Evolutionary conservation across 2,329 filamentous ascomycete species (phyloP).

Genomic region (Septoria linicola): DNA sequence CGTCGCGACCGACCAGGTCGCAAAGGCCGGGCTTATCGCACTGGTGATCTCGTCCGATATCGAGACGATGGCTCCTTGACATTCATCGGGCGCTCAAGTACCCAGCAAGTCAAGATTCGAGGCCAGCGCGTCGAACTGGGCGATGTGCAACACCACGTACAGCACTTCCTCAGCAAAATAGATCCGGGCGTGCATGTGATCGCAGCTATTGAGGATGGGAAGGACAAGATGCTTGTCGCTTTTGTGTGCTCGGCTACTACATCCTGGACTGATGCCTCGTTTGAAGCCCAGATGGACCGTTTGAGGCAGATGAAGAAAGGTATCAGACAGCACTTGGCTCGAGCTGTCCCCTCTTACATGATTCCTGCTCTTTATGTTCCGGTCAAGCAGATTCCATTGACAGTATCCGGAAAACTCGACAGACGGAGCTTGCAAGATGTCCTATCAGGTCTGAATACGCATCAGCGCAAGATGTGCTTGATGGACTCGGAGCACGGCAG

Average conservation of each 20-base stretch:
- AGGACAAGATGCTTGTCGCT: neutral
- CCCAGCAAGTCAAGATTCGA: conserved; percentile 27
- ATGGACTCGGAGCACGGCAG: neutral
- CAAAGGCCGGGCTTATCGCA: conserved; percentile 13
- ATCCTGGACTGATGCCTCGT: neutral
- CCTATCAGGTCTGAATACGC: neutral
- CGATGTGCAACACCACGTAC: conserved; percentile 21
- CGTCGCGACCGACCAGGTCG: conserved; percentile 39
- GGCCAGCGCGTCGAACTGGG: conserved; percentile 28
- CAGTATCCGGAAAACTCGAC: conserved; percentile 72
- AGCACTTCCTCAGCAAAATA: neutral
- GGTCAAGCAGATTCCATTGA: conserved; percentile 66
- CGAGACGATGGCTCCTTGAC: conserved; percentile 38
- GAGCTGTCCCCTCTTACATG: conserved; percentile 61
- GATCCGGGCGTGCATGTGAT: neutral
- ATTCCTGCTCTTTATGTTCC: conserved; percentile 71
- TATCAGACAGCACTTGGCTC: neutral
- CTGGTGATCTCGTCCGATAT: conserved; percentile 31
- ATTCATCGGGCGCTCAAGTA: conserved; percentile 42
- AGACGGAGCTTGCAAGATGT: conserved; percentile 37
- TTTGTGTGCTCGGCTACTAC: conserved; percentile 4
- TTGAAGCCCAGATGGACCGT: neutral
- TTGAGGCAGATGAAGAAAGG: neutral
- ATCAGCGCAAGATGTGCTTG: neutral
- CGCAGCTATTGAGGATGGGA: neutral